Base-by-base conservation (phyloP, 345 rosid species). In the Arabidopsis arenosa region DNA sequence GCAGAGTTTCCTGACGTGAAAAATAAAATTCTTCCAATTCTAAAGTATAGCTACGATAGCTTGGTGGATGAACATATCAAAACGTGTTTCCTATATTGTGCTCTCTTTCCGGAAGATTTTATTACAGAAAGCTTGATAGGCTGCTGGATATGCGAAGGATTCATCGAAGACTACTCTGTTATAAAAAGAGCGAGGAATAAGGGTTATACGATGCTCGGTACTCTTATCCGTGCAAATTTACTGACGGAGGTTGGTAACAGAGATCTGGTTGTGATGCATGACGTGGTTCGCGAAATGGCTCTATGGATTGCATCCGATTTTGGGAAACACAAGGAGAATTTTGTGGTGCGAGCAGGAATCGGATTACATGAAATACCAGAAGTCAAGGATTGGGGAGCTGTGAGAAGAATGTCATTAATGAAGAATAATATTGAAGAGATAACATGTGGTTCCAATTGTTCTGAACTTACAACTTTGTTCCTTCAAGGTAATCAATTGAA, bases 321-420 rank as follows among this genome's bases (percentile, higher is more conserved):
- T 35, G 57, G 65, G 21, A 40, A 43, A 68, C 4, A 39, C 11
- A 39, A 62, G 9, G 49, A 39, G n/a, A n/a, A 4, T 35, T 37
- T 8, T n/a, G 0, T 37, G 39, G 49, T 62, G 47, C 47, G 12
- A 39, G 66, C 66, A 11, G 2, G n/a, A 2, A 32, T 62, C 0
- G 30, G 66, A 17, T 37, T 37, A 9, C 9, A 1, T 8, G 2
- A 62, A 37, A 18, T 67, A 43, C 81, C 56, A 52, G 10, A 18
- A n/a, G 48, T 52, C 43, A 40, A 54, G 37, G 63, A 41, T 52
- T 52, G 57, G 57, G 57, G 33, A 52, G 14, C 56, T 23, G 57
- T 52, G 14, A 52, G 47, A 23, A 66, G 57, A 18, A 73, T 64
- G 63, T 79, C 85, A 2, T 5, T 84, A 45, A 40, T 82, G 73